Conservation (phyloP, 2,329 filamentous ascomycete species). For the Drechslerella dactyloides region DNA sequence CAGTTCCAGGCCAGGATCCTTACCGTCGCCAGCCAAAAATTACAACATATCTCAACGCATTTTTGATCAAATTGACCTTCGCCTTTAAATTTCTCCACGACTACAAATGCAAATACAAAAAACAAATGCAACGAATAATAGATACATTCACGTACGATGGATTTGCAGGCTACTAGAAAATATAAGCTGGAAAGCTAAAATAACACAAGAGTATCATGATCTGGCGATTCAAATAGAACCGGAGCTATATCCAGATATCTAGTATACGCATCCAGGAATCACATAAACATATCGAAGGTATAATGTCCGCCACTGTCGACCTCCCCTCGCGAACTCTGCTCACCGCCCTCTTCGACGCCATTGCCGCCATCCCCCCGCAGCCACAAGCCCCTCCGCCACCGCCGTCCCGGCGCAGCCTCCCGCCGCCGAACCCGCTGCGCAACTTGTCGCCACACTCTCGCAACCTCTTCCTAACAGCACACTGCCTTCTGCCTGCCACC, state of each 20-base stretch:
- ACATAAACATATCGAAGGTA: neutral
- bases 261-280: neutral
- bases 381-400: slow-evolving; percentile 7
- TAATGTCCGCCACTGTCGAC: slow-evolving; percentile 17
- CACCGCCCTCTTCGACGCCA: slow-evolving; percentile 33
- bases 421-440: slow-evolving; percentile 27
- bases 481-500: slow-evolving; percentile 70
- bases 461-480: slow-evolving; percentile 57
- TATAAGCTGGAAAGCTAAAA: neutral
- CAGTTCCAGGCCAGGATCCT: no score
- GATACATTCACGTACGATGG: neutral
- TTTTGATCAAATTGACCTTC: no score
- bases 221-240: no score
- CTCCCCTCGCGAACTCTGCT: slow-evolving; percentile 31
- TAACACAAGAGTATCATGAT: no score
- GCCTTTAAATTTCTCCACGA: no score
- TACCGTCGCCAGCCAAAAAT: no score
- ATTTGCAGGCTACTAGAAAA: no score
- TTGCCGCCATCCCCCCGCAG: slow-evolving; percentile 19
- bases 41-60: no score
- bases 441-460: slow-evolving; percentile 57
- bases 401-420: neutral
- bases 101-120: no score
- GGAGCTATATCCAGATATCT: neutral
- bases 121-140: no score